Conservation (phyloP, 176 grass and related monocot genomes). For the Pharus latifolius region DNA sequence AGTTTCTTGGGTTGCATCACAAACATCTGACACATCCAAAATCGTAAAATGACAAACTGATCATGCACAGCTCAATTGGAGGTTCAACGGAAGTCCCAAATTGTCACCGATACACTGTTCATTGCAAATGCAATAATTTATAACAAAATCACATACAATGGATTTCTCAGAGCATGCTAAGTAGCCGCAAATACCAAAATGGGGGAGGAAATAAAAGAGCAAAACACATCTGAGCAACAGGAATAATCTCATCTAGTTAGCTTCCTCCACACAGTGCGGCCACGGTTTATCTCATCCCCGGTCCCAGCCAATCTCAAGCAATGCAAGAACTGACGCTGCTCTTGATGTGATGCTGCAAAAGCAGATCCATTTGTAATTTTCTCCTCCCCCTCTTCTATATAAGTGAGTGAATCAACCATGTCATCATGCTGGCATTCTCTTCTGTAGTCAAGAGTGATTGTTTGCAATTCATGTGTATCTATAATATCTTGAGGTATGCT, state of each 20-base stretch:
- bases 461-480: constrained; percentile 88
- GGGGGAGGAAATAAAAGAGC: not conserved
- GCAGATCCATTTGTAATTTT: constrained; percentile 42
- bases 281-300: constrained; percentile 80
- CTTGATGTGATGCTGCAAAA: constrained; percentile 15
- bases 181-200: not conserved
- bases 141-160: constrained; percentile 37
- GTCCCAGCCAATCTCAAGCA: constrained; percentile 62
- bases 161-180: not conserved
- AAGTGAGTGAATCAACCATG: constrained; percentile 79
- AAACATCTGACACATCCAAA: constrained; percentile 7
- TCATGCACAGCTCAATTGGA: not conserved
- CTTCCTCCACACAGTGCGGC: constrained; percentile 85
- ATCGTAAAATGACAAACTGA: not conserved
- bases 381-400: constrained; percentile 47
- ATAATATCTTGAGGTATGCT: constrained; percentile 98
- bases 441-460: constrained; percentile 95
- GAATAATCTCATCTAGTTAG: constrained; percentile 38
- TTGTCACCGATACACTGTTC: not conserved
- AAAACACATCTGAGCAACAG: not conserved
- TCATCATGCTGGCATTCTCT: constrained; percentile 93
- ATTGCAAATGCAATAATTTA: not conserved
- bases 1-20: not conserved
- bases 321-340: constrained; percentile 57
- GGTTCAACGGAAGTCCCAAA: not conserved